Percentiles rank a stretch among this genome's conserved stretches.
phyloP scores from a whole-genome alignment of 2,329 filamentous ascomycete genomes.

The Arthrobotrys pseudoclavata region DNA sequence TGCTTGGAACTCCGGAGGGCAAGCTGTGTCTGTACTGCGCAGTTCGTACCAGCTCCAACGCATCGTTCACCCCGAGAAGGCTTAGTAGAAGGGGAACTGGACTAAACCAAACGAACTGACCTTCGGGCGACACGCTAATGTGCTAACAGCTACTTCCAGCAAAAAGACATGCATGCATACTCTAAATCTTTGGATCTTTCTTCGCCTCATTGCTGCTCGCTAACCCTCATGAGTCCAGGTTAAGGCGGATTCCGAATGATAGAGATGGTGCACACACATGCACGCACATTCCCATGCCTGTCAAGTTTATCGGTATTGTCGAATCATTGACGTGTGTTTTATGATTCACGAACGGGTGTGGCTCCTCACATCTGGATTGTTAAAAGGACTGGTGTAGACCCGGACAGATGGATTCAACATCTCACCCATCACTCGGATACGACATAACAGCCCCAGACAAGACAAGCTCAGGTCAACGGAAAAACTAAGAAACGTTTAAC shows the following conservation, averaged over 20 bases:
- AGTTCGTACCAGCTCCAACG: slow-evolving; percentile 47
- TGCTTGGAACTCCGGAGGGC: slow-evolving; percentile 29
- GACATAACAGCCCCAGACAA: slow-evolving; percentile 28
- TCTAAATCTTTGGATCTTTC: slow-evolving; percentile 57
- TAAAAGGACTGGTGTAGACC: slow-evolving; percentile 56
- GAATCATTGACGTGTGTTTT: slow-evolving; percentile 60
- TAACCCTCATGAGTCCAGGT: slow-evolving; percentile 58
- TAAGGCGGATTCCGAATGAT: slow-evolving; percentile 60
- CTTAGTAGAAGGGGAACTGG: slow-evolving; percentile 37
- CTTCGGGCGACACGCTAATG: slow-evolving; percentile 52
- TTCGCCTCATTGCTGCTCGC: slow-evolving; percentile 58
- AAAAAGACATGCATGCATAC: slow-evolving; percentile 52
- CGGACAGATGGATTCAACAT: slow-evolving; percentile 54
- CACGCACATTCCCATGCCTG: slow-evolving; percentile 38
- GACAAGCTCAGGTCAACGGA: slow-evolving; percentile 37
- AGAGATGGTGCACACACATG: slow-evolving; percentile 51
- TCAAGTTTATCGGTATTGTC: slow-evolving; percentile 50
- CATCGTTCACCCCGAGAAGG: slow-evolving; percentile 59
- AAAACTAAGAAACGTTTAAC: slow-evolving; percentile 60
- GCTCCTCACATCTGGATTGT: slow-evolving; percentile 55
- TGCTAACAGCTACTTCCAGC: slow-evolving; percentile 37
- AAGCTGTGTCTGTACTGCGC: slow-evolving; percentile 9
- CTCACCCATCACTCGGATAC: slow-evolving; percentile 53
- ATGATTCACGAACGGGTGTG: slow-evolving; percentile 59
- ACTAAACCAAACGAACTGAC: slow-evolving; percentile 39